Conservation (phyloP, 345 rosid genomes). For the Acer yangbiense region DNA sequence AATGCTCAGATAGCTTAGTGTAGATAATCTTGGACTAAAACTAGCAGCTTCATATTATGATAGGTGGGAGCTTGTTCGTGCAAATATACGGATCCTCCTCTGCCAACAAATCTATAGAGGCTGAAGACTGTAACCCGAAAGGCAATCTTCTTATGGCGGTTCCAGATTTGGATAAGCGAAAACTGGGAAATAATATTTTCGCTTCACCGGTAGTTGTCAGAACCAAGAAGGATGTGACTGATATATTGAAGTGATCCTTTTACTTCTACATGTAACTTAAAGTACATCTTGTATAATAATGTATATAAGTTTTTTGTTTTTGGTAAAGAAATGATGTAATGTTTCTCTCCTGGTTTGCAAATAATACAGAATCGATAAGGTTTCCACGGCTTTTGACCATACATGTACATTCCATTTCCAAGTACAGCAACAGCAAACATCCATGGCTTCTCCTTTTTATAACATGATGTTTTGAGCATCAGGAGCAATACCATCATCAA, state of each 20-base stretch:
- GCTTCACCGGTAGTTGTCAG: conserved; percentile 28
- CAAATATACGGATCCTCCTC: conserved; percentile 22
- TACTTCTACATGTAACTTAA: neutral
- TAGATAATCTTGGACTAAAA: neutral
- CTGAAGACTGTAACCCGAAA: conserved; percentile 7
- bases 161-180: conserved; percentile 19
- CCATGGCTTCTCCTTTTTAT: too few species aligned
- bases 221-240: conserved; percentile 14
- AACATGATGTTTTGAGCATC: too few species aligned
- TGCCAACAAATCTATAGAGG: conserved; percentile 4
- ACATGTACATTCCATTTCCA: neutral
- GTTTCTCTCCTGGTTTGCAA: neutral
- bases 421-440: too few species aligned
- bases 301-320: neutral
- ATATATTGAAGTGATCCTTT: conserved; percentile 20
- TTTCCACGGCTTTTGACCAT: neutral
- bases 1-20: neutral
- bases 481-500: too few species aligned
- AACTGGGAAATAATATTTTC: conserved; percentile 22
- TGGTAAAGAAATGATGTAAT: neutral
- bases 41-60: neutral
- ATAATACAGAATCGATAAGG: neutral
- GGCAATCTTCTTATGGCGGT: neutral
- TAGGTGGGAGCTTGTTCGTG: conserved; percentile 38
- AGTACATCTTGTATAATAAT: neutral